Evolutionary conservation across 78 protist genomes (phyloP), one percentile per base, ranked within the genome.

Genomic region (Planoprotostelium fungivorum): DNA sequence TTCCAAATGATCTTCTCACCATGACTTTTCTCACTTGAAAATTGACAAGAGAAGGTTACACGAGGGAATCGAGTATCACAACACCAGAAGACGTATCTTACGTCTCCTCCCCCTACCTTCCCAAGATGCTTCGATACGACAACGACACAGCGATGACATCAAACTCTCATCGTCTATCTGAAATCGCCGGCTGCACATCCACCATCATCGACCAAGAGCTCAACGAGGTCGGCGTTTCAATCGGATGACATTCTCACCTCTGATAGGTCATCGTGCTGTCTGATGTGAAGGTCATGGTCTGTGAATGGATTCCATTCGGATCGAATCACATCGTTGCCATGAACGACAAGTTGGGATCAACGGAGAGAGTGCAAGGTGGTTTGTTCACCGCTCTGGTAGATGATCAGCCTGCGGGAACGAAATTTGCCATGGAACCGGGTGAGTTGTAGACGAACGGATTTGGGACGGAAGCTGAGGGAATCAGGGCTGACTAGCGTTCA

Each of bases 251-350:
- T 25, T 51, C 16, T 16, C 73, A 87, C 28, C 87, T 90, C 36
- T 23, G 29, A 5, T 34, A 88, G 36, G 73, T 88, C 38, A 86
- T 86, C 38, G 29, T 34, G 1, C 16, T 86, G 38, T 35, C 35
- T 34, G 38, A 86, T n/a, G 63, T 86, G 36, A 28, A 36, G 9
- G 28, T 90, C 63, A 63, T 87, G 34, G 89, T 90, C 35, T 88
- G 88, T 1, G 92, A 87, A 85, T 90, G 92, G 92, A 51, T 90
- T 1, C 92, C 92, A 23, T 90, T 90, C 83, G 92, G 92, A 28
- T 34, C 92, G 36, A 90, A 90, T 29, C 92, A 90, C 29, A 90
- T 90, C 37, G 92, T 90, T 0, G 88, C 88, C 0, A n/a, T 90
- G 38, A 90, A 90, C 85, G 92, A 90, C 37, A 35, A 86, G 34